Base-by-base conservation (phyloP, 2,329 filamentous ascomycete genomes). In the Colletotrichum orbiculare region DNA sequence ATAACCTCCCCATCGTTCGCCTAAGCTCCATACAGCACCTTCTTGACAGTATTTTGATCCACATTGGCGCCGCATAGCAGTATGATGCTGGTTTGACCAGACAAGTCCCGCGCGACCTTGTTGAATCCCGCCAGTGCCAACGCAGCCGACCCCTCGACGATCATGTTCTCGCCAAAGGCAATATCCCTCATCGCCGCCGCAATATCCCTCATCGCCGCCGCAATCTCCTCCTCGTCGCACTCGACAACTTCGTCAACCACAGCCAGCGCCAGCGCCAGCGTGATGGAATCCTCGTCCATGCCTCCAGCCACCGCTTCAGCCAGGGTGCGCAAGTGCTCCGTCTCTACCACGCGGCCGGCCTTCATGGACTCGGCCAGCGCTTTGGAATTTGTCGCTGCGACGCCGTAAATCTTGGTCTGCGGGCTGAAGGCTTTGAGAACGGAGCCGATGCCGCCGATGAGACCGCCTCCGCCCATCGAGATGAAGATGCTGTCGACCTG, bases 271-370 rank as follows among this genome's bases (percentile, higher is more conserved):
- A 71, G 35, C 1, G 66, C 63, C 3, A 71, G 55, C 6, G 71
- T 72, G 48, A 71, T 69, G 8, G 68, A 62, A 37, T 71, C 69
- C 17, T 69, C 58, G 39, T 72, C 70, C 11, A 72, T 69, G 2
- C 71, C 71, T 5, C 71, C 71, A 5, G 70, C 69, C 12, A 72
- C 70, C 1, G 70, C 70, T 45, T 72, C 71, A 3, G 69, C 71
- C 48, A 72, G 37, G 2, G 71, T 71, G 6, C 64, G 61, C 17
- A 67, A 41, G 8, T 71, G 71, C 34, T 71, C 66, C 12, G 71
- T 71, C 52, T 70, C 69, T 0, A 72, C 62, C 6, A 72, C 69
- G 3, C 54, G 65, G 0, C 69, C 70, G 1, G 66, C 69, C 1
- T 11, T 48, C 56, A 72, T 72, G 1, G 70, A 71, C 25, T 49